phyloP scores from a whole-genome alignment of 768 basidiomycete genomes.

The Cystofilobasidium capitatum region DNA sequence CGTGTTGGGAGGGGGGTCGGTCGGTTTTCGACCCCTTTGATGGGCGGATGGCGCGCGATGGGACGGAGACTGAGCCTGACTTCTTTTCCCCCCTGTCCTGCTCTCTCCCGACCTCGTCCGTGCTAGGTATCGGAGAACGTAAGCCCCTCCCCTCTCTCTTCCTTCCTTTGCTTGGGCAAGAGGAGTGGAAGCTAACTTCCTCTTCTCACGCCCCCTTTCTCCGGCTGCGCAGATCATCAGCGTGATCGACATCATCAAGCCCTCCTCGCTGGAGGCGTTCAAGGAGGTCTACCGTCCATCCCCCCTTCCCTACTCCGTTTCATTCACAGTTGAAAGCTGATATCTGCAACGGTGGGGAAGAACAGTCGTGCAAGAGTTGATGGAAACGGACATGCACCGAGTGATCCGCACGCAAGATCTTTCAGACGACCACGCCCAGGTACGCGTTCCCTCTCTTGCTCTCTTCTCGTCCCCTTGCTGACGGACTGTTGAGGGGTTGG shows the following conservation, averaged over 20 bases:
- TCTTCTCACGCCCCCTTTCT: background rate
- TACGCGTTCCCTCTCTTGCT: constrained; percentile 11
- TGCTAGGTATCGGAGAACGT: constrained; percentile 24
- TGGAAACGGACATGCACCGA: constrained; percentile 91
- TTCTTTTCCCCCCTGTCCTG: constrained; percentile 15
- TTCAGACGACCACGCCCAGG: constrained; percentile 66
- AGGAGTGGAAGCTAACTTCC: too few species aligned
- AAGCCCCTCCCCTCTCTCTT: background rate
- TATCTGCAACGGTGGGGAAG: too few species aligned
- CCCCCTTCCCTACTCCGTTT: background rate
- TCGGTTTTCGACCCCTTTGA: constrained; percentile 13
- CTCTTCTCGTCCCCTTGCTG: background rate
- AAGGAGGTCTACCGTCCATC: constrained; percentile 57
- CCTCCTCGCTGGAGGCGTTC: constrained; percentile 63
- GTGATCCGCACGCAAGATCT: constrained; percentile 92
- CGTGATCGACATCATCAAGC: constrained; percentile 85
- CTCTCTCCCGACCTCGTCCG: background rate
- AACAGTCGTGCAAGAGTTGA: constrained; percentile 46
- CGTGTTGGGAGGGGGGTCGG: background rate
- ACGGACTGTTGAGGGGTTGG: background rate
- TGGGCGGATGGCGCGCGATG: background rate
- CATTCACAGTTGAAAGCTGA: background rate
- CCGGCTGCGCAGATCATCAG: constrained; percentile 71
- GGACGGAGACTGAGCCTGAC: constrained; percentile 27
- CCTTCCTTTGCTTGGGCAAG: background rate